phyloP scores from a whole-genome alignment of 352 stramenopile genomes.

The Pythium phragmiticola region DNA sequence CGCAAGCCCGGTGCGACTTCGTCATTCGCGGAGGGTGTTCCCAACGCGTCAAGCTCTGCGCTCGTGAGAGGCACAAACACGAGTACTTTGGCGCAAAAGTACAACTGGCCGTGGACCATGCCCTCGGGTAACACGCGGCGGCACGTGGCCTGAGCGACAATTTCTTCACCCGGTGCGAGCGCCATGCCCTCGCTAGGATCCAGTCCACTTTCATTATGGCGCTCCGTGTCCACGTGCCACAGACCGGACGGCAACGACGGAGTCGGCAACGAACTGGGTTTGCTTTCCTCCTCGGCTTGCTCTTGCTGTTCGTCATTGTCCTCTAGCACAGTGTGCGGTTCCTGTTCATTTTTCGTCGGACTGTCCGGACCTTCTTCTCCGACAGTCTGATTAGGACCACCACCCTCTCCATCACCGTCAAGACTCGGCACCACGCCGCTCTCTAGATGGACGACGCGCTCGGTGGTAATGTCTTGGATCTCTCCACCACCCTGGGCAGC shows the following conservation, averaged over 20 bases:
- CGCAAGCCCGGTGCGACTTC: conserved; percentile 69
- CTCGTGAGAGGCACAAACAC: conserved; percentile 55
- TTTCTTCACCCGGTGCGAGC: conserved; percentile 54
- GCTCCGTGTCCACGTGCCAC: conserved; percentile 31
- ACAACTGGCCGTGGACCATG: conserved; percentile 63
- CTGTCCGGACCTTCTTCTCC: conserved; percentile 13
- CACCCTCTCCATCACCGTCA: neutral
- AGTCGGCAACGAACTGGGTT: neutral
- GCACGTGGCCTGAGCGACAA: conserved; percentile 60
- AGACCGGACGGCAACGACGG: conserved; percentile 14
- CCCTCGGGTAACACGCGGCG: conserved; percentile 76
- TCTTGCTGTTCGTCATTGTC: conserved; percentile 27
- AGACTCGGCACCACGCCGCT: too few species aligned
- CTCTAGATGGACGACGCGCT: conserved; percentile 26
- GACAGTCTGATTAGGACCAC: conserved; percentile 17
- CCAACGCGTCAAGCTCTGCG: neutral
- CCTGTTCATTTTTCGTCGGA: conserved; percentile 20
- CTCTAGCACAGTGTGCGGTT: conserved; percentile 5
- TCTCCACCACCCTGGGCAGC: conserved; percentile 71
- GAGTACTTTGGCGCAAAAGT: conserved; percentile 58
- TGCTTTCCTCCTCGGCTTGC: neutral
- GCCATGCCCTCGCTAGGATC: conserved; percentile 69
- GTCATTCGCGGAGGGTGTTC: conserved; percentile 24
- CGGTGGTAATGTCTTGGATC: conserved; percentile 76
- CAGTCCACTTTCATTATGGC: conserved; percentile 49